Base-by-base conservation (phyloP, 2,329 filamentous ascomycete genomes). In the Cadophora luteo-olivacea region DNA sequence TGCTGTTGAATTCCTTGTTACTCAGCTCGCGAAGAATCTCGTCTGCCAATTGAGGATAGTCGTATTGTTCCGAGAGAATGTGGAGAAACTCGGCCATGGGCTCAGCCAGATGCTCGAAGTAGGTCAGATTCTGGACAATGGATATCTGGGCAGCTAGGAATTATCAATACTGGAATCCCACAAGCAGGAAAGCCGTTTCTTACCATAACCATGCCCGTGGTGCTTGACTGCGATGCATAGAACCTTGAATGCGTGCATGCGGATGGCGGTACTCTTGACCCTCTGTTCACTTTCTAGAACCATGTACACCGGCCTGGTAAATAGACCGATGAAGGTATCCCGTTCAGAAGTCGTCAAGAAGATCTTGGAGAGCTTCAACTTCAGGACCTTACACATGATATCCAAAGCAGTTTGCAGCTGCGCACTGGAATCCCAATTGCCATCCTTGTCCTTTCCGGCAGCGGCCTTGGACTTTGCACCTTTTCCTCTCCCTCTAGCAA, bases 31-130 rank as follows among this genome's bases (percentile, higher is more conserved):
- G 91, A 68, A 99, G 81, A 36, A 98, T 92, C 78, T 99, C 96
- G 78, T 97, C 96, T 4, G 94, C 91, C 9, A 99, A 85, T 77
- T 99, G 96, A 19, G 94, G 92, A 78, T 98, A 97, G 81, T 99
- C 96, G 82, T 98, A 99, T 82, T 97, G 95, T 78, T 98, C 94
- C 0, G 94, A 91, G 32, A 99, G 84, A 76, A 98, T 99, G 75
- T 98, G 93, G 4, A 99, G 83, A 75, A 99, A 97, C 79, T 99
- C 97, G 38, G 96, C 96, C 96, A 99, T 99, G 1, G 96, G 96
- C 77, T 99, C 96, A 0, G 96, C 95, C n/a, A 99, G 83, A 80
- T 99, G 96, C 81, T 99, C 96, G 76, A 98, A 99, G 79, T 99
- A 99, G 5, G 96, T 97, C 73, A 99, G 82, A 78, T 96, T 98